Base-by-base conservation (phyloP, 2,329 filamentous ascomycete species). In the Pseudocercospora vitis region DNA sequence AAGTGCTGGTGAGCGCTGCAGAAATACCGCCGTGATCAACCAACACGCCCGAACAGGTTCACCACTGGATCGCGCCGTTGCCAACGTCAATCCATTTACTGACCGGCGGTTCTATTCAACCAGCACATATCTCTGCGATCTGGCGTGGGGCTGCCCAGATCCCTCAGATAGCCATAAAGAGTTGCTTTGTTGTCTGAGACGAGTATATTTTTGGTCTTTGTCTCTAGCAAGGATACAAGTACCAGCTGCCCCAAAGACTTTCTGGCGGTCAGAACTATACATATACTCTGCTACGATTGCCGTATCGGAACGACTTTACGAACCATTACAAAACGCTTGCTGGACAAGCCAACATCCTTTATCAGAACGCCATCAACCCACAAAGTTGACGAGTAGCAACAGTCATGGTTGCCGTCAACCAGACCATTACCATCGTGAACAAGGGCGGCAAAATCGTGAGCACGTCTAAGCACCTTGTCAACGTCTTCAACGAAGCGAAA, bases 401-500 rank as follows among this genome's bases (percentile, higher is more conserved):
- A 45, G 42, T 26, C 35, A 56, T 56, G 53, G 42, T 46, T 14
- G 53, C 44, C 12, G 44, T 82, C 26, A 78, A 81, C 59, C 86
- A 95, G 73, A 92, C 89, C 46, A 85, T 96, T 63, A 91, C 89
- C 62, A 88, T 95, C 66, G 87, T 95, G 73, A 94, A 95, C 76
- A 91, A 83, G 71, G 94, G 89, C 53, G 90, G 90, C 66, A 95
- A 95, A 75, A 85, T 95, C 47, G 89, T 96, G 64, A 91, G 86
- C 78, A 94, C 87, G 55, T 89, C 90, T 68, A 96, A 95, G 74
- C 89, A 96, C 65, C 78, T 97, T 19, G 82, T 95, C 67, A 86
- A 85, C 69, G 87, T 96, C 68, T 95, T 95, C 79, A 95, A 90
- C 71, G 91, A 96, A 70, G 92, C 91, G 59, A 90, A 89, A 69